A percentile compares a stretch with the other conserved stretches of the same genome.
phyloP scores from a whole-genome alignment of 2,329 filamentous ascomycete species.

The Helminthosporium solani region DNA sequence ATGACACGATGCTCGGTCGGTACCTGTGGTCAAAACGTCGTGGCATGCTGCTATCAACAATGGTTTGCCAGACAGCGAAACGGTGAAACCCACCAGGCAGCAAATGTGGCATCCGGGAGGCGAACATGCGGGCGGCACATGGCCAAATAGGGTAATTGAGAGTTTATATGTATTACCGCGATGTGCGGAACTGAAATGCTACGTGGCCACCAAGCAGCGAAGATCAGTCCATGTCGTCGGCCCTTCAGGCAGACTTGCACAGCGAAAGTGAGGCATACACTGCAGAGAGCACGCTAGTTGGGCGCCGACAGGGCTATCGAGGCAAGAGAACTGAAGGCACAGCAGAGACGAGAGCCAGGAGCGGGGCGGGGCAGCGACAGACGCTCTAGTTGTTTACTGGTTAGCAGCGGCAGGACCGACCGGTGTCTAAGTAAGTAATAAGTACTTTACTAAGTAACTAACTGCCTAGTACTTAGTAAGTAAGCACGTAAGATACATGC shows the following conservation, averaged over 20 bases:
- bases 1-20: too few species aligned
- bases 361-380: conserved; percentile 5
- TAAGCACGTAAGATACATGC: too few species aligned
- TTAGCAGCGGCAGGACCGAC: conserved; percentile 6
- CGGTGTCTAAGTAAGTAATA: conserved; percentile 4
- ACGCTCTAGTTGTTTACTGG: too few species aligned
- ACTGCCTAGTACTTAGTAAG: too few species aligned
- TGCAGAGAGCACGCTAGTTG: conserved; percentile 3
- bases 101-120: too few species aligned
- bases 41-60: too few species aligned
- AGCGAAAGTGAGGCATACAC: conserved; percentile 4
- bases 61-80: too few species aligned
- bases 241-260: conserved; percentile 3
- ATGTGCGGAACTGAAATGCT: conserved; percentile 1
- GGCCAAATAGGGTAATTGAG: conserved; percentile 2
- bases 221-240: conserved; percentile 5
- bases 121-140: too few species aligned
- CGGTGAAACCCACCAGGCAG: too few species aligned
- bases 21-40: too few species aligned
- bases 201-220: conserved; percentile 7
- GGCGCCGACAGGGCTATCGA: conserved; percentile 11
- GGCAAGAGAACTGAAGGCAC: too few species aligned
- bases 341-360: conserved; percentile 4
- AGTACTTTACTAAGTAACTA: too few species aligned
- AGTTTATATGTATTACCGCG: neutral